phyloP scores from a whole-genome alignment of 2,329 filamentous ascomycete species.

The Chrysoporthe puriensis region DNA sequence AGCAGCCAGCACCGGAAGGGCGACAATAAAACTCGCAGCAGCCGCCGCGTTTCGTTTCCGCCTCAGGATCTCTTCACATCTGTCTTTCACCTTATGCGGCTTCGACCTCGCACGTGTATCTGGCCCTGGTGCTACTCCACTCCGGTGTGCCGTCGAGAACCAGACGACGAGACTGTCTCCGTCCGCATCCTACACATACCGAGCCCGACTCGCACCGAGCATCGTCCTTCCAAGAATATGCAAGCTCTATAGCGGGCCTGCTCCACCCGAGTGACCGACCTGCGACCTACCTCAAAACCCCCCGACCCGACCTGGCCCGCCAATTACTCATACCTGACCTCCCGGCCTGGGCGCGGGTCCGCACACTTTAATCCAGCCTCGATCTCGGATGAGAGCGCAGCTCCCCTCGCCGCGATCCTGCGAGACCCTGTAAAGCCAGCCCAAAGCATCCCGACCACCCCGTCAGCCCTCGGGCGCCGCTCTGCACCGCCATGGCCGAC shows the following conservation, averaged over 20 bases:
- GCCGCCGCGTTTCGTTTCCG: conserved; percentile 19
- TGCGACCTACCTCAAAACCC: conserved; percentile 20
- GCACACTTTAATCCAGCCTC: not conserved
- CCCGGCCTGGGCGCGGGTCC: conserved; percentile 1
- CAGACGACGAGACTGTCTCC: not conserved
- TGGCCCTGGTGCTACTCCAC: not conserved
- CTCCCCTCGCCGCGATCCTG: not conserved
- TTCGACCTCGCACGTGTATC: not conserved
- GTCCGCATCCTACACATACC: not conserved
- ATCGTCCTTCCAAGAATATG: conserved; percentile 18
- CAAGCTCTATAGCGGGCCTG: conserved; percentile 27
- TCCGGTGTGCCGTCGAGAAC: too few species aligned
- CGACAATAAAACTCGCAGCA: conserved; percentile 28
- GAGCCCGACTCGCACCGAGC: not conserved
- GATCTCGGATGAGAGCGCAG: not conserved
- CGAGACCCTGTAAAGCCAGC: not conserved
- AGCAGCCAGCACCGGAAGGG: conserved; percentile 8
- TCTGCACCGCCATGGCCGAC: conserved; percentile 45
- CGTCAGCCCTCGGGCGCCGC: not conserved
- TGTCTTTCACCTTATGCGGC: not conserved
- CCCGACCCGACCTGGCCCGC: conserved; percentile 23
- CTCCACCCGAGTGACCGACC: conserved; percentile 26
- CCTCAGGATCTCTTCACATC: conserved; percentile 13
- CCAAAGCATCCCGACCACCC: not conserved
- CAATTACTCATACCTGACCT: conserved; percentile 13